phyloP scores from a whole-genome alignment of 192 early-diverging fungal species.

The Umbelopsis isabellina region DNA sequence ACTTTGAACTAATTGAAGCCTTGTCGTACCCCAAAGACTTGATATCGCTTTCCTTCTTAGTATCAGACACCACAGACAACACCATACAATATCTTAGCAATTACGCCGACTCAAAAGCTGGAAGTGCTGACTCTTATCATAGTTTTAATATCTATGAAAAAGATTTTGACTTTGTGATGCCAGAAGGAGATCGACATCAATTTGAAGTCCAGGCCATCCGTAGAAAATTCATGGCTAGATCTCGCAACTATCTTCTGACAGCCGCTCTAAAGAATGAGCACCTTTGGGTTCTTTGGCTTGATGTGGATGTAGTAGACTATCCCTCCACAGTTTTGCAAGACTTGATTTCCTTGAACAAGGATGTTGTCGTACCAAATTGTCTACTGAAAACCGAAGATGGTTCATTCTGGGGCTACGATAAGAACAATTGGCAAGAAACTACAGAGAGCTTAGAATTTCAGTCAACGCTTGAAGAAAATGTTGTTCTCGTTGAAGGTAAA shows the following conservation, averaged over 20 bases:
- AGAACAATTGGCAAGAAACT: conserved; percentile 65
- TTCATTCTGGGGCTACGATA: conserved; percentile 54
- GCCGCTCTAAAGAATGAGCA: conserved; percentile 53
- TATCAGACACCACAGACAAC: conserved; percentile 60
- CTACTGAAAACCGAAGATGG: conserved; percentile 37
- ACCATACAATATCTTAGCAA: conserved; percentile 51
- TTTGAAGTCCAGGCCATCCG: conserved; percentile 58
- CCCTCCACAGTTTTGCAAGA: conserved; percentile 56
- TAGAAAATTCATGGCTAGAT: conserved; percentile 58
- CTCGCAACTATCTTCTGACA: conserved; percentile 61
- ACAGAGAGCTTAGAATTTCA: conserved; percentile 48
- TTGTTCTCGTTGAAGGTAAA: conserved; percentile 37
- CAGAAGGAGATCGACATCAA: conserved; percentile 54
- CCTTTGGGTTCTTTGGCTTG: conserved; percentile 63
- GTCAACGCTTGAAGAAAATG: conserved; percentile 32
- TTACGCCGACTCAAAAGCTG: conserved; percentile 25
- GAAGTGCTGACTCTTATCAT: conserved; percentile 35
- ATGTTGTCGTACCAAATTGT: conserved; percentile 64
- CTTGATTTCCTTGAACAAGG: conserved; percentile 56
- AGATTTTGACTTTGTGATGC: conserved; percentile 56
- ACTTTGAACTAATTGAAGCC: conserved; percentile 57
- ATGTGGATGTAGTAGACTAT: conserved; percentile 61
- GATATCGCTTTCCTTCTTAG: conserved; percentile 57
- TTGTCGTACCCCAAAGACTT: conserved; percentile 53
- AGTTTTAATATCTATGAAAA: conserved; percentile 58